A percentile compares a stretch with the other conserved stretches of the same genome.
These are phyloP conservation scores for Neoboletus subvelutipes DNA, from an alignment of 768 basidiomycete species.

Conservation along the genomic window DNA sequence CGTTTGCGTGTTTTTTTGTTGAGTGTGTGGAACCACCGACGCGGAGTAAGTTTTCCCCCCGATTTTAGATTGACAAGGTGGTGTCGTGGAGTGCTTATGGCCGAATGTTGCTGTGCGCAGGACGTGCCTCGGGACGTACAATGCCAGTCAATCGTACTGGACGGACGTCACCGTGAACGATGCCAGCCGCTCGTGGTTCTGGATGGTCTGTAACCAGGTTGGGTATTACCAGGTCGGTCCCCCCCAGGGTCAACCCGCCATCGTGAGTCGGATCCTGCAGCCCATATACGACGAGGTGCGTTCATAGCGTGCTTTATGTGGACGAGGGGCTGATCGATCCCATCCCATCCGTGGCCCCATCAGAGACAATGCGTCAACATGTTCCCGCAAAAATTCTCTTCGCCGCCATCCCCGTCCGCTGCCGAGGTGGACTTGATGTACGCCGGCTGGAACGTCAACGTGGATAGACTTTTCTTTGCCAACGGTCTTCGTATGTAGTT, in stretches of 20 bases:
- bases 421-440: conserved; percentile 48
- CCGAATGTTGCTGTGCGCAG: conserved; percentile 35
- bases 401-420: conserved; percentile 44
- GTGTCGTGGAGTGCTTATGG: conserved; percentile 23
- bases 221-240: conserved; percentile 49
- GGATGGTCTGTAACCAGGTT: conserved; percentile 75
- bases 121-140: conserved; percentile 43
- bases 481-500: conserved; percentile 57
- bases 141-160: conserved; percentile 42
- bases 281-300: conserved; percentile 31
- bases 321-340: not conserved
- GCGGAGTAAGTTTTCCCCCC: conserved; percentile 42
- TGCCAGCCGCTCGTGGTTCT: conserved; percentile 60
- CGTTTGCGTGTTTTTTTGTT: not conserved
- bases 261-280: conserved; percentile 35
- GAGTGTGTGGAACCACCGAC: conserved; percentile 52
- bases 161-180: conserved; percentile 59
- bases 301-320: not conserved
- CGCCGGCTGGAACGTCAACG: conserved; percentile 60
- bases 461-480: conserved; percentile 64
- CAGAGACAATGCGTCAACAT: conserved; percentile 70
- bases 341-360: not conserved
- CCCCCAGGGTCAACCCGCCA: conserved; percentile 34
- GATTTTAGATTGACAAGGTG: not conserved
- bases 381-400: conserved; percentile 60